Evolutionary conservation across 192 early-diverging fungal species (phyloP), one percentile per base, ranked within the genome.

Genomic region (Phycomyces blakesleeanus): DNA sequence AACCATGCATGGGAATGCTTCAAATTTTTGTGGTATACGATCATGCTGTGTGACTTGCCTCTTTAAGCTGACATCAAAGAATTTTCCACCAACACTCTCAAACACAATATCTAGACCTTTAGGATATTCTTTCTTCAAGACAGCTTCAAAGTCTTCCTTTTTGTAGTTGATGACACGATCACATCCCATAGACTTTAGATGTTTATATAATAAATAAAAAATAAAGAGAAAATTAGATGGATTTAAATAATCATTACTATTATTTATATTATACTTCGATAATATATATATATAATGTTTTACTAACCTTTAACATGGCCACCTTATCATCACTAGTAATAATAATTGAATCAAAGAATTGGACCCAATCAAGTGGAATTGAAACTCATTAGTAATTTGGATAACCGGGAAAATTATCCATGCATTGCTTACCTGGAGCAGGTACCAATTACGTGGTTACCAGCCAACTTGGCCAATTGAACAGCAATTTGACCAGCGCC

Each of bases 401-500:
- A n/a, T n/a, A n/a, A n/a, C n/a, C n/a, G n/a, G n/a, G n/a, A n/a
- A n/a, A n/a, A n/a, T n/a, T n/a, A 34, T 34, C 7, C 7, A 7
- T 34, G 7, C 2, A 34, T 2, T 34, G 2, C 29, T 34, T 57
- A 57, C 55, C 55, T 57, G 5, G 78, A 80, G 61, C 81, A 83
- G 16, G 84, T 85, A 52, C 84, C 84, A 64, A 83, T 83, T 9
- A 85, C 84, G 14, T 71, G 69, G 67, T 81, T 74, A n/a, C 83
- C 83, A 12, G 81, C 81, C 29, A 69, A 50, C 66, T 83, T 83
- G 21, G 84, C 84, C 8, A 85, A 60, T 73, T 85, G 84, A 15
- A 83, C 81, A 11, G 84, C 84, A 41, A 83, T 76, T 64, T 85
- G 81, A 42, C 84, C 84, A 22, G 84, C 77, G 34, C 81, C 84